Conservation (phyloP, 1,284 basidiomycete species). For the Boletus sp. region DNA sequence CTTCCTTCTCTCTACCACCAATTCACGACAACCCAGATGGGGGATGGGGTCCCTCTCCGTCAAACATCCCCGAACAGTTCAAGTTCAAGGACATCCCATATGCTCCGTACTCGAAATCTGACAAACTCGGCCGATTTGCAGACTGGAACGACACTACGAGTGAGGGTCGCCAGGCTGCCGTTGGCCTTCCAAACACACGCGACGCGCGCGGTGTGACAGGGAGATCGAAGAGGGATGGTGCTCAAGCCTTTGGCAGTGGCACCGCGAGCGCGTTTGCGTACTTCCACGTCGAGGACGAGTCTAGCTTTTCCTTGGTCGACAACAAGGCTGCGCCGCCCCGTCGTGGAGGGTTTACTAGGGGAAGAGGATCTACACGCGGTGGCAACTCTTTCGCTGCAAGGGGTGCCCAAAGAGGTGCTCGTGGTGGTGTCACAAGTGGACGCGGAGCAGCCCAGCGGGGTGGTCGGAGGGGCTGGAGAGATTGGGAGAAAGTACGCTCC, state of each 20-base stretch:
- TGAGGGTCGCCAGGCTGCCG: conserved; percentile 57
- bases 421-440: conserved; percentile 41
- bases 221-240: conserved; percentile 61
- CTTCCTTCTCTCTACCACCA: conserved; percentile 71
- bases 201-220: conserved; percentile 46
- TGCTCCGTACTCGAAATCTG: conserved; percentile 95
- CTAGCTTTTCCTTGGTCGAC: conserved; percentile 95
- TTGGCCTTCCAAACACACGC: conserved; percentile 48
- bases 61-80: conserved; percentile 72
- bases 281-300: conserved; percentile 98
- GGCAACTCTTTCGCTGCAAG: conserved; percentile 41
- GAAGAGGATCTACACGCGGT: conserved; percentile 49
- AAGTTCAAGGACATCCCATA: conserved; percentile 93
- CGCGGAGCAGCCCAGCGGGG: conserved; percentile 56
- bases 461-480: conserved; percentile 80
- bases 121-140: conserved; percentile 96
- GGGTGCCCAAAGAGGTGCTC: conserved; percentile 43
- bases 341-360: conserved; percentile 61
- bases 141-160: conserved; percentile 88
- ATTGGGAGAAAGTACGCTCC: conserved; percentile 83
- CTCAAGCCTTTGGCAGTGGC: conserved; percentile 75
- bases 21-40: conserved; percentile 81
- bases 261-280: conserved; percentile 94
- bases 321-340: conserved; percentile 68
- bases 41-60: conserved; percentile 77